phyloP scores from a whole-genome alignment of 306 rosid genomes.

The Gastrolobium bilobum region DNA sequence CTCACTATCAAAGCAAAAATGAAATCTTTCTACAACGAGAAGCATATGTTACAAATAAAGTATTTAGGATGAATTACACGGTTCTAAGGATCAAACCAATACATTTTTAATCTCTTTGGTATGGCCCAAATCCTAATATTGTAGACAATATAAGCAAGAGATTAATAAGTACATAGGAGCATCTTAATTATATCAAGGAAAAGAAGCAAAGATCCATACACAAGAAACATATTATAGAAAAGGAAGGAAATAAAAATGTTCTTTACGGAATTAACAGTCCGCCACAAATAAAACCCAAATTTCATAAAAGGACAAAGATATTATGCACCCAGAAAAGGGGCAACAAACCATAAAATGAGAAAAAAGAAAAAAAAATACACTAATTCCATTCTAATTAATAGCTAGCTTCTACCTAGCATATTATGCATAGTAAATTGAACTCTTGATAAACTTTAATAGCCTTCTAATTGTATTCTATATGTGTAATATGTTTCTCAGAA shows the following conservation, averaged over 20 bases:
- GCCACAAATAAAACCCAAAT: conserved; percentile 32
- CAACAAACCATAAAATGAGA: background rate
- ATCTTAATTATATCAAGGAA: background rate
- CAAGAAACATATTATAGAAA: background rate
- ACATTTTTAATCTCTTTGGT: conserved; percentile 27
- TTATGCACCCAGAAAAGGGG: conserved; percentile 41
- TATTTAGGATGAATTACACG: background rate
- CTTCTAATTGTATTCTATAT: background rate
- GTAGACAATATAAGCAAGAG: background rate
- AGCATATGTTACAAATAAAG: background rate
- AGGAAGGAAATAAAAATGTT: background rate
- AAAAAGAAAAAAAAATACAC: background rate
- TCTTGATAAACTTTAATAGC: conserved; percentile 31
- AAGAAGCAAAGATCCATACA: conserved; percentile 8
- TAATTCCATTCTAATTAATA: conserved; percentile 19
- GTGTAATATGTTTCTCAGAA: conserved; percentile 34
- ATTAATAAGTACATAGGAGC: background rate
- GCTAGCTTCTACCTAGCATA: conserved; percentile 33
- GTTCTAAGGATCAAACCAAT: too few relatives aligned
- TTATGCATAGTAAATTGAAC: conserved; percentile 30
- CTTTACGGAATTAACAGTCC: conserved; percentile 1
- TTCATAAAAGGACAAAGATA: conserved; percentile 35
- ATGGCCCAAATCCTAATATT: background rate
- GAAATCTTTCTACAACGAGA: conserved; percentile 3
- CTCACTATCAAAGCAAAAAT: background rate